These are phyloP conservation scores for Aspergillus tanneri DNA, from an alignment of 2,329 filamentous ascomycete species.

Conservation along the genomic window DNA sequence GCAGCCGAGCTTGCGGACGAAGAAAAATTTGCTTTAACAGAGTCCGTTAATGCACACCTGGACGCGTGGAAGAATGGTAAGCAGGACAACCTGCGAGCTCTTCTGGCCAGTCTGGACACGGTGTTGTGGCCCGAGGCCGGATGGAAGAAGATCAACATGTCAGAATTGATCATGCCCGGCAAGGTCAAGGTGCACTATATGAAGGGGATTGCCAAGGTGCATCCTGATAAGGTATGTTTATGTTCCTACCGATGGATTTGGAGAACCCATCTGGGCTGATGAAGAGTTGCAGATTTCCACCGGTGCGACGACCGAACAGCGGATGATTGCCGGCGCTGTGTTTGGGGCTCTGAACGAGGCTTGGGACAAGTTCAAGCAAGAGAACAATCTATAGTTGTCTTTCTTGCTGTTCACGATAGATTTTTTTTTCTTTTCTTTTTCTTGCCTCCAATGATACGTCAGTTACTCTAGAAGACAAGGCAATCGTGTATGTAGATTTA, in stretches of 20 bases:
- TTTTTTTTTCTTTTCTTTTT: slow-evolving; percentile 10
- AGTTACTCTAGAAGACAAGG: no score
- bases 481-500: no score
- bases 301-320: slow-evolving; percentile 64
- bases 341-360: slow-evolving; percentile 66
- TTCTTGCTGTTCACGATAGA: not conserved
- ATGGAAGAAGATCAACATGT: slow-evolving; percentile 96
- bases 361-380: slow-evolving; percentile 67
- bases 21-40: slow-evolving; percentile 85
- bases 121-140: slow-evolving; percentile 90
- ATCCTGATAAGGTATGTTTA: slow-evolving; percentile 88
- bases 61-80: slow-evolving; percentile 85
- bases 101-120: slow-evolving; percentile 80
- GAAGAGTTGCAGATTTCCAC: slow-evolving; percentile 54
- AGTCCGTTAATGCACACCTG: slow-evolving; percentile 79
- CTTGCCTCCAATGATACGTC: no score
- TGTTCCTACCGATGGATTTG: slow-evolving; percentile 5
- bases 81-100: slow-evolving; percentile 82
- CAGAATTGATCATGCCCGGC: slow-evolving; percentile 85
- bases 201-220: slow-evolving; percentile 98
- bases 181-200: slow-evolving; percentile 98
- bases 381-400: slow-evolving; percentile 55
- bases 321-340: slow-evolving; percentile 65
- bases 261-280: slow-evolving; percentile 8
- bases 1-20: slow-evolving; percentile 84